Evolutionary conservation across 2,329 filamentous ascomycete genomes (phyloP).

Genomic region (Cytospora leucostoma): DNA sequence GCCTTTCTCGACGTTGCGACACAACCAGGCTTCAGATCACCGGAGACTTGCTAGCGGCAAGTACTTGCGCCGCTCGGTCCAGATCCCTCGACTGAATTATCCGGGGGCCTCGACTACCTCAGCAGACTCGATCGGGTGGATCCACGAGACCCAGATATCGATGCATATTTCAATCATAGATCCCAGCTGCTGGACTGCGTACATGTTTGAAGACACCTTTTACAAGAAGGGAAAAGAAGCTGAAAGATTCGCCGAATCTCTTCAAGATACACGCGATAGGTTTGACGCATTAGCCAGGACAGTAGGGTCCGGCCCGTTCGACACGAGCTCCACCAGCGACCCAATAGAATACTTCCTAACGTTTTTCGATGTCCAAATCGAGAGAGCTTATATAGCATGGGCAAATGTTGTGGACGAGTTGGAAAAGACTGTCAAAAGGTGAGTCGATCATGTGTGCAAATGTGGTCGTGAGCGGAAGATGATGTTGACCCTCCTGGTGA

Average conservation of each 20-base stretch:
- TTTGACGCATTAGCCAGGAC: not conserved
- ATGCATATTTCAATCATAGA: not conserved
- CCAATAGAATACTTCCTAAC: not conserved
- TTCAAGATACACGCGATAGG: not conserved
- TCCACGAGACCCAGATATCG: conserved; percentile 11
- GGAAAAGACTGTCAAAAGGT: not conserved
- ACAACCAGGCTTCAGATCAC: not conserved
- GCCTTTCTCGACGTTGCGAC: not conserved
- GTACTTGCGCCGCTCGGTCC: not conserved
- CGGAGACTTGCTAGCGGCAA: not conserved
- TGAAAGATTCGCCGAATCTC: not conserved
- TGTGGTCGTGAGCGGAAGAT: not conserved
- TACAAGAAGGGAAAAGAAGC: not conserved
- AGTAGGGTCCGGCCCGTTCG: not conserved
- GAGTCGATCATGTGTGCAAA: not conserved
- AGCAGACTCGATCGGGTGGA: not conserved
- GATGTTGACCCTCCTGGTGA: not conserved
- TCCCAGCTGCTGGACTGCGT: not conserved
- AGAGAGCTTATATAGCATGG: not conserved
- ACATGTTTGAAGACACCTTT: conserved; percentile 4
- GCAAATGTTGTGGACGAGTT: not conserved
- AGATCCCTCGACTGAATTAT: not conserved
- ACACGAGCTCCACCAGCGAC: not conserved
- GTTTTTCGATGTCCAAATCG: not conserved
- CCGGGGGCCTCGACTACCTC: not conserved